Percentiles rank a stretch among this genome's conserved stretches.
Evolutionary conservation across 2,329 filamentous ascomycete species (phyloP).

Genomic region (Penicillium sp.): DNA sequence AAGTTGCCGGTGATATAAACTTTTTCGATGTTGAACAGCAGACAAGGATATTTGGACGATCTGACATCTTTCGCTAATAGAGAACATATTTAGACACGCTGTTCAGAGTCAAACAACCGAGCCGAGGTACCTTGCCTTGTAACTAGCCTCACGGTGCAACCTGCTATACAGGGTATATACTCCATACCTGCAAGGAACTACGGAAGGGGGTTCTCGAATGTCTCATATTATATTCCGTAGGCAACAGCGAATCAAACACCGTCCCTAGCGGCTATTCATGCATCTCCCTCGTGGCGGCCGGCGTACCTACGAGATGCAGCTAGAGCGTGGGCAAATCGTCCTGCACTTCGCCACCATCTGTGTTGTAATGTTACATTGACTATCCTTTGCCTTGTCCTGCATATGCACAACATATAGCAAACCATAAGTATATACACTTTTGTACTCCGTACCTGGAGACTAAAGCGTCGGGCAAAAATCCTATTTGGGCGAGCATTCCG

Average conservation of each 20-base stretch:
- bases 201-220: background rate
- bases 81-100: too few relatives aligned
- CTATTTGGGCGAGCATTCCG: background rate
- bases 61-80: background rate
- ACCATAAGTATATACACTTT: background rate
- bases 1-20: background rate
- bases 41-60: background rate
- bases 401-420: background rate
- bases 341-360: background rate
- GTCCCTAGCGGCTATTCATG: background rate
- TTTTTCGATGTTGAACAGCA: background rate
- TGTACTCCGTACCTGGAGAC: too few relatives aligned
- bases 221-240: background rate
- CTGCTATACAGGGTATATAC: background rate
- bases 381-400: background rate
- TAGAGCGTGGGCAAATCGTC: background rate
- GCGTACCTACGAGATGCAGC: background rate
- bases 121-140: background rate
- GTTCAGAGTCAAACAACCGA: background rate
- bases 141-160: background rate
- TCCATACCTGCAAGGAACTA: background rate
- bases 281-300: background rate
- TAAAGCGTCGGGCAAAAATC: background rate
- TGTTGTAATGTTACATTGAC: background rate
- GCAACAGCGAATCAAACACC: background rate